Base-by-base conservation (phyloP, 2,329 filamentous ascomycete species). In the Byssoonygena ceratinophila region DNA sequence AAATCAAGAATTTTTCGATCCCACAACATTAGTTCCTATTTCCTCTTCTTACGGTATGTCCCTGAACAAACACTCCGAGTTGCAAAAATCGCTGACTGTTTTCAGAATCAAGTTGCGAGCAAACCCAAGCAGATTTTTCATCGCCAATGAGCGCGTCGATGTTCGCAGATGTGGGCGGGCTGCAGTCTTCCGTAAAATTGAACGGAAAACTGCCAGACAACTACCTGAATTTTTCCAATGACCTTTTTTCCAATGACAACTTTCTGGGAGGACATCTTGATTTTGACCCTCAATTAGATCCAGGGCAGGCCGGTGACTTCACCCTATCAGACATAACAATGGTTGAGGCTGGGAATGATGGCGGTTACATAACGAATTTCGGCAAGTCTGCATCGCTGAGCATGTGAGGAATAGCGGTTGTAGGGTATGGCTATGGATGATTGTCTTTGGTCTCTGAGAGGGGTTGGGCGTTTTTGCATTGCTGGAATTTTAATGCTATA, bases 211-310 rank as follows among this genome's bases (percentile, higher is more conserved):
- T 46, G n/a, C 40, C 29, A 32, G 41, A 44, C 11, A 46, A 48
- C 18, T 40, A 39, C 12, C 14, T 48, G 12, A 48, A 47, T 25
- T 53, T 48, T 25, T 31, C 51, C 34, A 43, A 53, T 12, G 43
- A 23, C n/a, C 32, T 53, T 6, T 53, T 53, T 37, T 47, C 46
- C 29, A 53, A 48, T 14, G 51, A 53, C 16, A 44, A 48, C 25
- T 53, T 53, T 34, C 43, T 37, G n/a, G 29, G 32, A 16, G 44
- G 51, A 25, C 34, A 37, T 14, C 51, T 53, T 31, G 43, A 47
- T 27, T 53, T 53, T 34, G 51, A 46, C 16, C 36, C 25, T 27
- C 36, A 34, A 7, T 14, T 53, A 11, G 51, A 53, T 16, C 31
- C 51, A 3, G 45, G 37, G 31, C 25, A 16, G 18, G 40, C 46